Evolutionary conservation across 2,329 filamentous ascomycete genomes (phyloP).

Genomic region (Aspergillus thermomutatus): DNA sequence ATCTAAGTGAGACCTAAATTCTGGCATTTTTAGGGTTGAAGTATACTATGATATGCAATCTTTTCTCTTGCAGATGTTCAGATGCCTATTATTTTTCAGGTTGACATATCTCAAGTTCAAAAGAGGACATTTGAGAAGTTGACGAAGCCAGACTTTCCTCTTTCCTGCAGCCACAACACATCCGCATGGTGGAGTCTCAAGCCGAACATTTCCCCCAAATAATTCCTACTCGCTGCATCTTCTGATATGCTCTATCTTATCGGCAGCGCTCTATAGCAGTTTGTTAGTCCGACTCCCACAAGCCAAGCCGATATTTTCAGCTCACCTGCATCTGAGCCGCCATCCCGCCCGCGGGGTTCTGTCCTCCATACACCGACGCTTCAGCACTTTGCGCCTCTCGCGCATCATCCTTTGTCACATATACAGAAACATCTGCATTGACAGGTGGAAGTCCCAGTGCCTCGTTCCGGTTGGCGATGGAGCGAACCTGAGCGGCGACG

Average conservation of each 20-base stretch:
- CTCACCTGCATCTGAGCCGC: slow-evolving; percentile 35
- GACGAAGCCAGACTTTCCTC: not conserved
- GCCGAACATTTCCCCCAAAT: not conserved
- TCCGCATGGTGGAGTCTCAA: not conserved
- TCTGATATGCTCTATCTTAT: slow-evolving; percentile 28
- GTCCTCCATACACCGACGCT: slow-evolving; percentile 27
- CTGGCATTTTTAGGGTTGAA: not conserved
- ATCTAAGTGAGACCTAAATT: not conserved
- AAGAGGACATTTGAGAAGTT: no score
- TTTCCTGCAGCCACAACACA: not conserved
- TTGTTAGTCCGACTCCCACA: slow-evolving; percentile 7
- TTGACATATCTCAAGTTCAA: not conserved
- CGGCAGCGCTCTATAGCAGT: slow-evolving; percentile 29
- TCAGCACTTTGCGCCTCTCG: slow-evolving; percentile 29
- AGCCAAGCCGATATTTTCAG: not conserved
- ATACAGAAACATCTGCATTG: slow-evolving; percentile 18
- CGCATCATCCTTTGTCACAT: slow-evolving; percentile 33
- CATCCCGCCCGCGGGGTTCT: slow-evolving; percentile 28
- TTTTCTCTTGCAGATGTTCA: not conserved
- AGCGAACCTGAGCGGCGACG: slow-evolving; percentile 29
- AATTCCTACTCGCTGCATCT: slow-evolving; percentile 7
- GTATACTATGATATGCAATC: not conserved
- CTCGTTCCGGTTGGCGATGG: slow-evolving; percentile 34
- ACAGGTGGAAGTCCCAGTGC: slow-evolving; percentile 24
- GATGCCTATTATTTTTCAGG: not conserved